Conservation (phyloP, 352 stramenopile genomes). For the Phytophthora europaea region DNA sequence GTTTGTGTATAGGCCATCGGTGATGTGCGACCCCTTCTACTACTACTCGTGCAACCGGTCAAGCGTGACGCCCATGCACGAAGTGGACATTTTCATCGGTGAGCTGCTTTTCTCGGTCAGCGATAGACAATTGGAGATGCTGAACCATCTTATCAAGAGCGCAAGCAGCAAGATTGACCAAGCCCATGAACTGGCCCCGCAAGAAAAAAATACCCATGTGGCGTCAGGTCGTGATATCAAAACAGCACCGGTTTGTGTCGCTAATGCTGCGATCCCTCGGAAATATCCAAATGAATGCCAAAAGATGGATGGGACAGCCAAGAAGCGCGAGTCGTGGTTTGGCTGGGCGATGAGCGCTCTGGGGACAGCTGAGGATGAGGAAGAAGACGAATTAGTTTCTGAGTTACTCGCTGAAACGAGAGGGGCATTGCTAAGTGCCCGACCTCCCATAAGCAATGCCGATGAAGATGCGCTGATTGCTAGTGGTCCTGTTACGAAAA, state of each 20-base stretch:
- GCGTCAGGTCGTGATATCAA: slow-evolving; percentile 1
- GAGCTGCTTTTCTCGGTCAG: slow-evolving; percentile 85
- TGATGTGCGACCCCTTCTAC: slow-evolving; percentile 74
- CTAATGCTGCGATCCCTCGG: background rate
- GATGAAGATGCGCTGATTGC: slow-evolving; percentile 18
- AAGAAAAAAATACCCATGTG: slow-evolving; percentile 3
- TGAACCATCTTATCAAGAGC: slow-evolving; percentile 70
- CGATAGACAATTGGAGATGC: slow-evolving; percentile 84
- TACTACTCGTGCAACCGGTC: slow-evolving; percentile 66
- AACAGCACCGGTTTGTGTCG: background rate
- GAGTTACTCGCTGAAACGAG: slow-evolving; percentile 79
- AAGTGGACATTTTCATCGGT: slow-evolving; percentile 77
- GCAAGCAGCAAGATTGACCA: slow-evolving; percentile 43
- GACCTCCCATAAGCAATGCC: slow-evolving; percentile 23
- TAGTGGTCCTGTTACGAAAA: slow-evolving; percentile 35
- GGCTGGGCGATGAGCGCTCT: slow-evolving; percentile 78
- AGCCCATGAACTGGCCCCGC: slow-evolving; percentile 4
- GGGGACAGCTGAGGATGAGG: slow-evolving; percentile 54
- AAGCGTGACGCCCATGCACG: slow-evolving; percentile 56
- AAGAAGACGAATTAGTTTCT: slow-evolving; percentile 75
- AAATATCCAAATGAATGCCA: background rate
- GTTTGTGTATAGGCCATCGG: slow-evolving; percentile 54
- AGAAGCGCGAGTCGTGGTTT: slow-evolving; percentile 63
- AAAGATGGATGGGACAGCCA: slow-evolving; percentile 5
- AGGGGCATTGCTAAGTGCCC: slow-evolving; percentile 50